Conservation (phyloP, 2,329 filamentous ascomycete genomes). For the Tolypocladium tropicale region DNA sequence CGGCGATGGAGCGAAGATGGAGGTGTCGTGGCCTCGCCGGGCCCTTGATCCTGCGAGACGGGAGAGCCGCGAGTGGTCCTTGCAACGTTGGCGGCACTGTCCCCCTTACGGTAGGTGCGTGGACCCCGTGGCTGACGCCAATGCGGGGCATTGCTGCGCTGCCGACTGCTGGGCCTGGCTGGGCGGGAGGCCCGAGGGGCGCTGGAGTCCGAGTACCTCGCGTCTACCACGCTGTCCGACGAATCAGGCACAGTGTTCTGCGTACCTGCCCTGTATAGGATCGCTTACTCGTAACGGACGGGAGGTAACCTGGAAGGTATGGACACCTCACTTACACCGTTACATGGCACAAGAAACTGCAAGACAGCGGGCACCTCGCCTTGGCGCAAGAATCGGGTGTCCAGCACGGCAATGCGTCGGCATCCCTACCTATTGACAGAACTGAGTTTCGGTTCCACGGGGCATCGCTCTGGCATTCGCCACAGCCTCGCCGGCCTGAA, state of each 20-base stretch:
- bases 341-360: no score
- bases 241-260: no score
- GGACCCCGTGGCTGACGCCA: background rate
- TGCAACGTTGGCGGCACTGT: background rate
- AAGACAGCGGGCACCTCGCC: no score
- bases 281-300: no score
- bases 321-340: no score
- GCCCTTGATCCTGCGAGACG: background rate
- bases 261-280: no score
- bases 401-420: no score
- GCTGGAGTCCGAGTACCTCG: no score
- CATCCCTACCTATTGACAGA: background rate
- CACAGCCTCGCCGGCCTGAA: background rate
- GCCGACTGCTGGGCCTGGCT: background rate
- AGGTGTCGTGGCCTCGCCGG: background rate
- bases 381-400: background rate
- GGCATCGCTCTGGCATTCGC: background rate
- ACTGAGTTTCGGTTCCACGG: background rate
- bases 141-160: no score
- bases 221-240: no score
- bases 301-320: no score
- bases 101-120: background rate
- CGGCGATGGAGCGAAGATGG: background rate
- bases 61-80: background rate
- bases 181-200: background rate